Base-by-base conservation (phyloP, 208 protist species). In the Leishmania martiniquensis region DNA sequence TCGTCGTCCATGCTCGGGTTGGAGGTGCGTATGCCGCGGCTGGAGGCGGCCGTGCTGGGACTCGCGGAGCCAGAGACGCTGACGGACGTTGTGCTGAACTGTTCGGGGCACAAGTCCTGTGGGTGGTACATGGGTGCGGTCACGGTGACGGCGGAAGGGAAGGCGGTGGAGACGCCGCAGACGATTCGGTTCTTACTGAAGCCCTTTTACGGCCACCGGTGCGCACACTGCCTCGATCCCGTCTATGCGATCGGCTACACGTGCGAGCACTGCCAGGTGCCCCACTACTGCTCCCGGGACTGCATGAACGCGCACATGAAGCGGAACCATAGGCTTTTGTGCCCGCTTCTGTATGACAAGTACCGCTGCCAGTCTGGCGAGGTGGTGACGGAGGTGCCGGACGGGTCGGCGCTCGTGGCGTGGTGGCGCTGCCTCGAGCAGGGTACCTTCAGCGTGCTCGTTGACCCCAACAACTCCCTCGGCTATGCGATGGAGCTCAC, bases 171-270 rank as follows among this genome's bases (percentile, higher is more conserved):
- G 42, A 76, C 81, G 25, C 89, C 89, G 51, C 85, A 83, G 34
- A 82, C 80, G 25, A 78, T 97, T 29, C 93, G 91, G 65, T 96
- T 97, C 76, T 77, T 95, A 25, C 79, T 97, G 25, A 87, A 89
- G 47, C 87, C 90, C 2, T 94, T 90, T 70, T 85, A 88, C 51
- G 90, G 89, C 13, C 80, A 87, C 73, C 91, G 89, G 45, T 97
- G 93, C 81, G 93, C 91, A 4, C 81, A 86, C 79, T 97, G 93
- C 78, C 82, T 94, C n/a, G 93, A 97, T 72, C 93, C 93, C 15
- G 91, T 95, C 72, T 94, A 96, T 84, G 87, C 90, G 10, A 86
- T 90, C 71, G 91, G 91, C 34, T 97, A 89, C 82, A 89, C 87
- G 10, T 97, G 91, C 82, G 88, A 85, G 37, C 86, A 86, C 57